These are phyloP conservation scores for Liquidambar formosana DNA, from an alignment of 164 flowering plant species.

Conservation along the genomic window DNA sequence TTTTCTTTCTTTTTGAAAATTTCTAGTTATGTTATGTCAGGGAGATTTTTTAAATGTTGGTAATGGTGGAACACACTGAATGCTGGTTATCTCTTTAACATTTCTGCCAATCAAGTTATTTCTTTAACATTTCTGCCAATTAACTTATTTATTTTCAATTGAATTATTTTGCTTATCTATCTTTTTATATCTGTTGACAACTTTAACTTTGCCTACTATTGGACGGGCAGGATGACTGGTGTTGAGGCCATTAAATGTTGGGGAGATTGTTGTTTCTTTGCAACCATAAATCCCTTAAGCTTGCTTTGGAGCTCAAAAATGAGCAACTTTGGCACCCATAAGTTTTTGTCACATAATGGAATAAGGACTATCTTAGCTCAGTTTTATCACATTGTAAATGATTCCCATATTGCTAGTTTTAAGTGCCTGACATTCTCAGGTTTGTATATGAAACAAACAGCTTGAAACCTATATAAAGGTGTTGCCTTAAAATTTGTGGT, in stretches of 20 bases:
- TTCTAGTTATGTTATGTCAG: too few species aligned
- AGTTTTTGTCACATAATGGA: not conserved
- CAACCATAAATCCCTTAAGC: not conserved
- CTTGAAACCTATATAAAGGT: not conserved
- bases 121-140: too few species aligned
- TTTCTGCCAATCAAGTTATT: too few species aligned
- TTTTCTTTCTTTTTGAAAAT: too few species aligned
- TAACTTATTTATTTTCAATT: too few species aligned
- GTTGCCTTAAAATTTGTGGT: not conserved
- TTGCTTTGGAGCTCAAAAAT: not conserved
- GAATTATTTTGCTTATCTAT: too few species aligned
- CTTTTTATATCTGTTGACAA: too few species aligned
- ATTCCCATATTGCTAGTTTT: not conserved
- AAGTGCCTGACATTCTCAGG: not conserved
- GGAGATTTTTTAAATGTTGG: not conserved
- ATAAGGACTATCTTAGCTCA: not conserved
- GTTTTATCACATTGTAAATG: slow-evolving; percentile 2
- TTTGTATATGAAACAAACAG: slow-evolving; percentile 4
- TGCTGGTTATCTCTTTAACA: too few species aligned
- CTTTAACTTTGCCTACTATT: not conserved
- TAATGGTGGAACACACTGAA: not conserved
- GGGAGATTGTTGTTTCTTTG: not conserved
- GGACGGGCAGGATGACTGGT: not conserved
- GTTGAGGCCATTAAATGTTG: not conserved
- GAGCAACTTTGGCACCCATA: not conserved